Evolutionary conservation across 768 basidiomycete genomes (phyloP), one percentile per base, ranked within the genome.

Genomic region (Sistotremastrum suecicum): DNA sequence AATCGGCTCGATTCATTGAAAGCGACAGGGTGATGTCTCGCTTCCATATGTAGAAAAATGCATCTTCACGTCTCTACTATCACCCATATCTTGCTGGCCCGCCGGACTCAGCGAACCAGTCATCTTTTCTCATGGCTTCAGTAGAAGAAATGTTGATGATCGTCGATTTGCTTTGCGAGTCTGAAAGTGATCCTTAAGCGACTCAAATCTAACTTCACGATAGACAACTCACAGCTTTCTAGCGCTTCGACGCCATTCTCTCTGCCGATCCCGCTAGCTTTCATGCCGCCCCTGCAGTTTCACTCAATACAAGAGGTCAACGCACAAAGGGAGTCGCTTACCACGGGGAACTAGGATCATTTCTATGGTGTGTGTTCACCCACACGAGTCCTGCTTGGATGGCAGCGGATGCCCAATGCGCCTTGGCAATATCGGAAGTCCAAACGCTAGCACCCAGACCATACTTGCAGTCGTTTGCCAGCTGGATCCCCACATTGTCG

Each of bases 331-430:
- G 4, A 8, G 35, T n/a, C 3, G 58, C 72, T 36, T 56, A 85
- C 87, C 88, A 91, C 37, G 88, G 86, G 33, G 83, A 87, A 51
- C 81, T 83, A 5, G 88, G 88, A 56, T 90, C 86, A 53, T 91
- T 90, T 40, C 87, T 73, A 56, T 91, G 88, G 52, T 89, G 85
- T 0, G 83, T 87, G 57, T 91, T 90, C 35, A 89, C 74, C 88
- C 88, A 91, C 39, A 84, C 81, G 32, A 90, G 56, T 4, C 88
- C 88, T 11, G 80, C 67, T 52, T 90, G 70, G 34, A 91, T 77
- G 34, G 66, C 65, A 42, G 70, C 71, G 5, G 86, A 72, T 2
- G 87, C 72, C 3, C 81, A 76, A 56, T 89, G 85, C 7, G 82
- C 86, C 46, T 77, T 69, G 0, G 84, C 79, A 33, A 90, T 56